These are phyloP conservation scores for Cladophialophora yegresii DNA, from an alignment of 2,329 filamentous ascomycete genomes.

Conservation along the genomic window DNA sequence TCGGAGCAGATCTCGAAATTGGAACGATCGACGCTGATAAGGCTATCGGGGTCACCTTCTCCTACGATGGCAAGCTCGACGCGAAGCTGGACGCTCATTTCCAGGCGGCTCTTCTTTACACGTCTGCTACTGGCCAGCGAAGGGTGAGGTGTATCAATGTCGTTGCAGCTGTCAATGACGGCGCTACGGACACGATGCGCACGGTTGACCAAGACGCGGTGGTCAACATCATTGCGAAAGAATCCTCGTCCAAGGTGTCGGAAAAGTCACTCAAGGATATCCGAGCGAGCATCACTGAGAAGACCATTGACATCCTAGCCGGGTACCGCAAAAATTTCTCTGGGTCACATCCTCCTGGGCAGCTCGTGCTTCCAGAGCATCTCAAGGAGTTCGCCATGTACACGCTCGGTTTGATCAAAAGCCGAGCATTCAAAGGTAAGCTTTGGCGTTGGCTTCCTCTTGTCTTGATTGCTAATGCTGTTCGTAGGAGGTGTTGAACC, in stretches of 20 bases:
- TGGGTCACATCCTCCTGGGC: constrained; percentile 80
- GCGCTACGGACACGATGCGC: constrained; percentile 79
- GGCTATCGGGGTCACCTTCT: constrained; percentile 86
- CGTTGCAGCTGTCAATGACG: constrained; percentile 87
- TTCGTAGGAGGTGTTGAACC: constrained; percentile 74
- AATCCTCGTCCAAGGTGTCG: constrained; percentile 80
- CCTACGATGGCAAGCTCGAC: constrained; percentile 96
- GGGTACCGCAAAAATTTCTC: constrained; percentile 92
- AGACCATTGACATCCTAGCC: constrained; percentile 87
- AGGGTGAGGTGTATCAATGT: constrained; percentile 91
- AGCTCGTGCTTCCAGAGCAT: constrained; percentile 92
- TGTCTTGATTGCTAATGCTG: not conserved
- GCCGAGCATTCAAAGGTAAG: constrained; percentile 78
- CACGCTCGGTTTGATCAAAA: constrained; percentile 85
- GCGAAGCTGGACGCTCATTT: constrained; percentile 96
- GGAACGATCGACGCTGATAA: constrained; percentile 92
- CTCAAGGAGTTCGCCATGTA: constrained; percentile 98
- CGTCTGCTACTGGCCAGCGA: constrained; percentile 82
- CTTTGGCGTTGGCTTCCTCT: too few relatives aligned
- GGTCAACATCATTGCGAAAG: constrained; percentile 83
- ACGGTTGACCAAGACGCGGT: constrained; percentile 96
- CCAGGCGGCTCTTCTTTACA: constrained; percentile 92
- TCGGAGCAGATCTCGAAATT: constrained; percentile 91
- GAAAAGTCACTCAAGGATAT: constrained; percentile 81
- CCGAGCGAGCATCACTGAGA: constrained; percentile 78